phyloP scores from a whole-genome alignment of 192 early-diverging fungal species.

The Lunasporangiospora selenospora region DNA sequence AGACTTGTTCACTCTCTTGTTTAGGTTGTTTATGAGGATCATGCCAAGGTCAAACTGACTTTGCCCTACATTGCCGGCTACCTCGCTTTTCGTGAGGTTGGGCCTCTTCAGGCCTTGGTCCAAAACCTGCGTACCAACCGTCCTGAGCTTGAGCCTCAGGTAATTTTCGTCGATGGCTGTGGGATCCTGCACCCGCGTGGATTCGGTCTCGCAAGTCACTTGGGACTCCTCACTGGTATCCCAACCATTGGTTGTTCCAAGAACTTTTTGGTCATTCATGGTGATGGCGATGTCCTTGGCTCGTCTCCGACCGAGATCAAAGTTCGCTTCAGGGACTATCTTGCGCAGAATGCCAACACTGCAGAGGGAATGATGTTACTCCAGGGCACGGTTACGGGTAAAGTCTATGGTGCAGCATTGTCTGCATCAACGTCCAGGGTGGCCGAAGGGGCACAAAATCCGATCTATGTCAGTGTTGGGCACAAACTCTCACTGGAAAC shows the following conservation, averaged over 20 bases:
- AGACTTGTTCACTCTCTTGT: too few species aligned
- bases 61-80: constrained; percentile 89
- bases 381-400: constrained; percentile 54
- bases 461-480: constrained; percentile 88
- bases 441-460: constrained; percentile 57
- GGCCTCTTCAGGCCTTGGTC: constrained; percentile 65
- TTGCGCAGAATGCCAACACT: constrained; percentile 3
- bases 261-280: constrained; percentile 84
- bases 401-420: constrained; percentile 51
- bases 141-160: constrained; percentile 74
- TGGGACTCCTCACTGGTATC: constrained; percentile 73
- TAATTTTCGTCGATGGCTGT: constrained; percentile 89
- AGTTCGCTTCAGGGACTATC: constrained; percentile 27
- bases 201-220: constrained; percentile 89
- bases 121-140: constrained; percentile 49
- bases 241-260: constrained; percentile 92
- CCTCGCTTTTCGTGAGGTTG: constrained; percentile 91
- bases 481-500: constrained; percentile 77
- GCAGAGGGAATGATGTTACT: constrained; percentile 49
- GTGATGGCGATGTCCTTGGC: constrained; percentile 58
- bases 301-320: constrained; percentile 59
- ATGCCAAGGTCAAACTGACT: constrained; percentile 61
- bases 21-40: constrained; percentile 70
- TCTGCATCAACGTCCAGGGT: constrained; percentile 13
- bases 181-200: constrained; percentile 85